Conservation (phyloP, 805 yeast species). For the Maudiozyma barnettii region DNA sequence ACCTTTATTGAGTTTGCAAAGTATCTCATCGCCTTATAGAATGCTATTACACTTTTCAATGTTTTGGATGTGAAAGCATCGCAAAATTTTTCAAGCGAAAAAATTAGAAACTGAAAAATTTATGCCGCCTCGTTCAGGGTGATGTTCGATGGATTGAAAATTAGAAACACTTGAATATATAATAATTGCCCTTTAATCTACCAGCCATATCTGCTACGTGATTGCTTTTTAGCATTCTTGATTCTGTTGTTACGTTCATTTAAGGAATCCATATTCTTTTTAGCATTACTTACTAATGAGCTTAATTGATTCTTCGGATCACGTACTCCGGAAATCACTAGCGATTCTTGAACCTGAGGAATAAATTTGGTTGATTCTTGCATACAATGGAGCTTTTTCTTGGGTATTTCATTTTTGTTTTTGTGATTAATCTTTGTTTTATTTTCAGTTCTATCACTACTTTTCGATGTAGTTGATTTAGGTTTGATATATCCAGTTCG, state of each 20-base stretch:
- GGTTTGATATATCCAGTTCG: background rate
- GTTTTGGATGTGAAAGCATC: background rate
- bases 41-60: background rate
- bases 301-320: constrained; percentile 16
- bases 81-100: background rate
- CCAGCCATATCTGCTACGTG: constrained; percentile 19
- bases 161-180: no score
- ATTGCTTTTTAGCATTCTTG: constrained; percentile 8
- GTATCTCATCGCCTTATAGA: background rate
- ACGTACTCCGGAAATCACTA: constrained; percentile 9
- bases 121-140: background rate
- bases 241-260: constrained; percentile 10
- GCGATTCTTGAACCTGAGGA: background rate
- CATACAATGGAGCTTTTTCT: background rate
- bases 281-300: constrained; percentile 16
- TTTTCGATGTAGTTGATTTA: background rate
- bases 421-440: background rate
- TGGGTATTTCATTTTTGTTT: background rate
- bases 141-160: no score
- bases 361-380: background rate
- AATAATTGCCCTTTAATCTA: constrained; percentile 1
- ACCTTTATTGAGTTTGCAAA: no score
- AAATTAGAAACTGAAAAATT: no score
- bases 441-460: background rate
- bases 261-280: constrained; percentile 11